phyloP scores from a whole-genome alignment of 306 rosid species.

The Medicago ruthenica region DNA sequence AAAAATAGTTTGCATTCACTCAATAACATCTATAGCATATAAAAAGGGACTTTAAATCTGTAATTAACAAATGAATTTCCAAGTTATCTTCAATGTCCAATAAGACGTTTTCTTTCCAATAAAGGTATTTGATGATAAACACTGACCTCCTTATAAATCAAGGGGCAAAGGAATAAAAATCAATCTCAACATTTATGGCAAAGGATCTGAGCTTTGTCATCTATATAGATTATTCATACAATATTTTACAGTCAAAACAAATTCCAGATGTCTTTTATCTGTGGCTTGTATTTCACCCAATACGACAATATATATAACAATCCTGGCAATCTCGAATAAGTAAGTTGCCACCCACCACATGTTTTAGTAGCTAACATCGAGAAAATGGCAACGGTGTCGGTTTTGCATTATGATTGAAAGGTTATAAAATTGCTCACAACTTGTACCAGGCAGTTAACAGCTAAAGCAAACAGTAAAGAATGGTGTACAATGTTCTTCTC shows the following conservation, averaged over 20 bases:
- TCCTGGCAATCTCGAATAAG: slow-evolving; percentile 20
- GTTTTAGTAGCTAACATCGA: slow-evolving; percentile 23
- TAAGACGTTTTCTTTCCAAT: slow-evolving; percentile 18
- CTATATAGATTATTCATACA: slow-evolving; percentile 10
- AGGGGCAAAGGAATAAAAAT: slow-evolving; percentile 23
- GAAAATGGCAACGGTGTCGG: slow-evolving; percentile 26
- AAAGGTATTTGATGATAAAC: slow-evolving; percentile 3
- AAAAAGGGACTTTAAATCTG: slow-evolving; percentile 36
- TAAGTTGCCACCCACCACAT: not conserved
- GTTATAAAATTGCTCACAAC: slow-evolving; percentile 8
- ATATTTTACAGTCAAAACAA: slow-evolving; percentile 22
- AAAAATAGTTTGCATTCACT: slow-evolving; percentile 53
- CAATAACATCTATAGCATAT: slow-evolving; percentile 45
- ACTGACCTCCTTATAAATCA: slow-evolving; percentile 45
- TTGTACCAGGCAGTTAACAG: not conserved
- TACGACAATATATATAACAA: not conserved
- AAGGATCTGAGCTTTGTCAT: slow-evolving; percentile 12
- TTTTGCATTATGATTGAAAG: slow-evolving; percentile 20
- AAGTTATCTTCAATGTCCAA: slow-evolving; percentile 46
- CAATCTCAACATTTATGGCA: slow-evolving; percentile 18
- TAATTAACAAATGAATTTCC: slow-evolving; percentile 38
- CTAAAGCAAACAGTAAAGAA: not conserved
- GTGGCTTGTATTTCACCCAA: slow-evolving; percentile 31
- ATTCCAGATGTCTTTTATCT: not conserved
- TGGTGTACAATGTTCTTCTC: not conserved